These are phyloP conservation scores for Gaultheria prostrata DNA, from an alignment of 148 eudicot species.

Conservation along the genomic window DNA sequence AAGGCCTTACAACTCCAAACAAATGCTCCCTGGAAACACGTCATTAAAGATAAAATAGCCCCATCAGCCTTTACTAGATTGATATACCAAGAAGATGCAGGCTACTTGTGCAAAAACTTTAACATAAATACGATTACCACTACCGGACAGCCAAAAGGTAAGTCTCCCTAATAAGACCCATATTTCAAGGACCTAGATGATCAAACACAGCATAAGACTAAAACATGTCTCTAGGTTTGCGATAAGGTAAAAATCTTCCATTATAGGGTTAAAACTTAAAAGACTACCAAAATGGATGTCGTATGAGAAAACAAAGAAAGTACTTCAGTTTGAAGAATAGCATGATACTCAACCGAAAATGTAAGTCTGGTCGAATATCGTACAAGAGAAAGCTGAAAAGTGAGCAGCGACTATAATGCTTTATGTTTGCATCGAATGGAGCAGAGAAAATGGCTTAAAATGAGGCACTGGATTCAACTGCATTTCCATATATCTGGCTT, in stretches of 20 bases:
- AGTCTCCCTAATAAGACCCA: background rate
- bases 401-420: background rate
- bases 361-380: background rate
- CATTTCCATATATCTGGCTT: background rate
- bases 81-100: slow-evolving; percentile 6
- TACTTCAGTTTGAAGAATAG: background rate
- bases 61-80: background rate
- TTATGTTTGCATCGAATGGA: background rate
- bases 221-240: background rate
- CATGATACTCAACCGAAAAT: background rate
- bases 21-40: slow-evolving; percentile 76
- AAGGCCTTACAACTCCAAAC: slow-evolving; percentile 94
- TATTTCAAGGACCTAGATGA: background rate
- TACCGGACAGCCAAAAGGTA: background rate
- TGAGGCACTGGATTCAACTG: background rate
- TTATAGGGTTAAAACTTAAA: background rate
- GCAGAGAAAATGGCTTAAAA: background rate
- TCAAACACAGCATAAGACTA: background rate
- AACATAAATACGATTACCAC: background rate
- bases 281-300: no score
- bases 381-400: background rate
- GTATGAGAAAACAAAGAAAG: slow-evolving; percentile 3
- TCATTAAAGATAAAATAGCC: slow-evolving; percentile 14
- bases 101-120: background rate
- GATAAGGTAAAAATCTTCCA: background rate